phyloP scores from a whole-genome alignment of 331 rosid species.

The Pyracantha coccinea region DNA sequence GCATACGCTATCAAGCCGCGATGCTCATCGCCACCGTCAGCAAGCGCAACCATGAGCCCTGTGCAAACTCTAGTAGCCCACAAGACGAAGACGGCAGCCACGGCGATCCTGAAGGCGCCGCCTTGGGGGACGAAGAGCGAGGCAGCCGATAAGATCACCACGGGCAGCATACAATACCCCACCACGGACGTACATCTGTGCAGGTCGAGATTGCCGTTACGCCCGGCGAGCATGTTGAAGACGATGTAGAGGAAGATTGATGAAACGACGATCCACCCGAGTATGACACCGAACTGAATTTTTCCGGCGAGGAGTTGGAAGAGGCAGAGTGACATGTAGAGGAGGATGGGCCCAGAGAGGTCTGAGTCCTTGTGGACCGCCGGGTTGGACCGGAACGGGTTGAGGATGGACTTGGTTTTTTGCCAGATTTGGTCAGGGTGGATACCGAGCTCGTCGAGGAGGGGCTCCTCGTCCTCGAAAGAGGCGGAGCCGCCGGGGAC shows the following conservation, averaged over 20 bases:
- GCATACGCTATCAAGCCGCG: conserved; percentile 89
- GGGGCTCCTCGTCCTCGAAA: conserved; percentile 96
- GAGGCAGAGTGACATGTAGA: conserved; percentile 77
- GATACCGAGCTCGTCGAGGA: conserved; percentile 93
- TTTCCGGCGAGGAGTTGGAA: conserved; percentile 93
- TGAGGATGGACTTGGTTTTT: conserved; percentile 75
- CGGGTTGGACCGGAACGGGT: conserved; percentile 71
- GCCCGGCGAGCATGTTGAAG: conserved; percentile 92
- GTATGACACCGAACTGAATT: conserved; percentile 89
- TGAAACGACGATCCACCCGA: conserved; percentile 95
- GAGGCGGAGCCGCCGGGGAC: conserved; percentile 25
- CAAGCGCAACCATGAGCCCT: conserved; percentile 65
- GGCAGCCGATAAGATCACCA: conserved; percentile 72
- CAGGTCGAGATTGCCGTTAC: conserved; percentile 76
- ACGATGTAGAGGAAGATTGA: conserved; percentile 85
- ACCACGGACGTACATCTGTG: conserved; percentile 94
- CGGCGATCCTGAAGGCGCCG: conserved; percentile 41
- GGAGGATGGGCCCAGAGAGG: conserved; percentile 89
- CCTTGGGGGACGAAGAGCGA: conserved; percentile 71
- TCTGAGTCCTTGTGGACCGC: conserved; percentile 74
- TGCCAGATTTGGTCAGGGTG: conserved; percentile 97
- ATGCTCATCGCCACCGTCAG: conserved; percentile 94
- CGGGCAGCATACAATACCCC: conserved; percentile 83
- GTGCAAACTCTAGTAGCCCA: conserved; percentile 92
- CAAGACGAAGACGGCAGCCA: conserved; percentile 59